These are phyloP conservation scores for Trichoderma guizhouense DNA, from an alignment of 2,329 filamentous ascomycete genomes.

Conservation along the genomic window DNA sequence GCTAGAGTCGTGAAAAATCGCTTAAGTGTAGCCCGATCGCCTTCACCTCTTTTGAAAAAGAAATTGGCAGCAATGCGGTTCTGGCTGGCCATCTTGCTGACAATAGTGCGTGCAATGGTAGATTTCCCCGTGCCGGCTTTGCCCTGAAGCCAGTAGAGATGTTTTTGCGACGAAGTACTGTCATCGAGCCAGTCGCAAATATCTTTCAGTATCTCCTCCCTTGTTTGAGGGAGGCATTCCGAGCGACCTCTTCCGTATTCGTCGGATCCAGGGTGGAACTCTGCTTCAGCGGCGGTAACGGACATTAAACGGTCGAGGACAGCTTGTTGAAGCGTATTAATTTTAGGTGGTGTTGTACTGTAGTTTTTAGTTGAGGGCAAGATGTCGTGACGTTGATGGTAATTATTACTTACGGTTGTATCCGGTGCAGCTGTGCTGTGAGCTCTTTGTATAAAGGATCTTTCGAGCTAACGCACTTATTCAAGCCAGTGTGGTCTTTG, in stretches of 20 bases:
- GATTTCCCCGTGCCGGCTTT: constrained; percentile 26
- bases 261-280: background rate
- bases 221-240: background rate
- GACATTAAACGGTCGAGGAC: background rate
- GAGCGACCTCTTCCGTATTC: background rate
- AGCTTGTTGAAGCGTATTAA: background rate
- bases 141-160: constrained; percentile 20
- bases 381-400: no score
- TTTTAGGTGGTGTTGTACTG: background rate
- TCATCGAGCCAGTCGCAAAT: constrained; percentile 8
- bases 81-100: background rate
- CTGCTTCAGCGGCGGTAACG: background rate
- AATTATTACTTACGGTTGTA: background rate
- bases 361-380: fast-evolving
- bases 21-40: constrained; percentile 39
- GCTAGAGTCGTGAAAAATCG: constrained; percentile 40
- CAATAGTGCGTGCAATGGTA: constrained; percentile 20
- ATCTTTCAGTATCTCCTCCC: background rate
- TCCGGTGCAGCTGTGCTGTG: background rate
- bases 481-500: constrained; percentile 23
- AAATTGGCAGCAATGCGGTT: constrained; percentile 34
- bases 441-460: constrained; percentile 16
- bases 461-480: constrained; percentile 17
- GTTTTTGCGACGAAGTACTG: background rate
- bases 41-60: constrained; percentile 27